Evolutionary conservation across 768 basidiomycete genomes (phyloP).

Genomic region (Russula olivacea): DNA sequence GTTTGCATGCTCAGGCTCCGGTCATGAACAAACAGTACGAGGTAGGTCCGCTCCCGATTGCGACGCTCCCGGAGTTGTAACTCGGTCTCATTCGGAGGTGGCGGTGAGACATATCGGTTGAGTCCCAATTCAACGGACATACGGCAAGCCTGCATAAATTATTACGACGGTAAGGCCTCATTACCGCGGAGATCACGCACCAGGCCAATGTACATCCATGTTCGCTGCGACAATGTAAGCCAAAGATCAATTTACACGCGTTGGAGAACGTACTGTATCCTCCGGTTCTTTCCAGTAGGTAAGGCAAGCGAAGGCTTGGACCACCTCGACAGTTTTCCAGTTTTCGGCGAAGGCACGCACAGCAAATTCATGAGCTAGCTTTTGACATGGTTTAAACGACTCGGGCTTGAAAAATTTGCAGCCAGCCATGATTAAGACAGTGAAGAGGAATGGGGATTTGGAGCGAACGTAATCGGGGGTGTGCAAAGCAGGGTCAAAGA

Average conservation of each 20-base stretch:
- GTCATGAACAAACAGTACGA: conserved; percentile 82
- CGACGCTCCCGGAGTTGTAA: conserved; percentile 68
- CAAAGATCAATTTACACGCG: not conserved
- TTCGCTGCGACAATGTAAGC: conserved; percentile 43
- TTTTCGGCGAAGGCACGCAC: conserved; percentile 70
- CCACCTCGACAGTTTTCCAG: conserved; percentile 80
- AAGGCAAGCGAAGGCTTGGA: conserved; percentile 83
- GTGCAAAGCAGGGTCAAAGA: conserved; percentile 85
- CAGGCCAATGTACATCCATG: conserved; percentile 86
- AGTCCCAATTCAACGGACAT: conserved; percentile 83
- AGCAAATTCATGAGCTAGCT: conserved; percentile 68
- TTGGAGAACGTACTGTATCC: conserved; percentile 54
- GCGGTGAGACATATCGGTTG: conserved; percentile 58
- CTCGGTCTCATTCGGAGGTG: conserved; percentile 55
- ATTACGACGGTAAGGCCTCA: conserved; percentile 3
- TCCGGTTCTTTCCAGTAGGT: conserved; percentile 89
- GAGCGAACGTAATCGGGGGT: conserved; percentile 72
- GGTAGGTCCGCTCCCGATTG: conserved; percentile 80
- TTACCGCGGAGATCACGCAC: conserved; percentile 37
- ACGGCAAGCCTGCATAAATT: conserved; percentile 57
- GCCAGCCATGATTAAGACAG: conserved; percentile 75
- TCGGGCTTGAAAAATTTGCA: conserved; percentile 77
- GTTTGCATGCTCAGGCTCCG: conserved; percentile 83
- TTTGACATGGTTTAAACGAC: conserved; percentile 60
- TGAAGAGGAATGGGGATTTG: conserved; percentile 78